These are phyloP conservation scores for Talaromyces sp. DNA, from an alignment of 2,329 filamentous ascomycete species.

Conservation along the genomic window DNA sequence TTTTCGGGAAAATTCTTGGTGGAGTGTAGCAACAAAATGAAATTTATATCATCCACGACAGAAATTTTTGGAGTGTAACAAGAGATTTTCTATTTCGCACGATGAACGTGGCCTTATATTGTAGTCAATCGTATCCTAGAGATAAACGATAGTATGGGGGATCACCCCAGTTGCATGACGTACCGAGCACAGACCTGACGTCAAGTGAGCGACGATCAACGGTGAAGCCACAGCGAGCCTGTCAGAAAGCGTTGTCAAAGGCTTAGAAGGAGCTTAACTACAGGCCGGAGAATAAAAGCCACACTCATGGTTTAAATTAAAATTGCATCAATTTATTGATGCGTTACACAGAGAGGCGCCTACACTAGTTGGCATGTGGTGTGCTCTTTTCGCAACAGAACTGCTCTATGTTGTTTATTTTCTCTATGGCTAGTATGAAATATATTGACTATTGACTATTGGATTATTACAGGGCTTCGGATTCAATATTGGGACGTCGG, in stretches of 20 bases:
- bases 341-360: no score
- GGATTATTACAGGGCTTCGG: no score
- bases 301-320: no score
- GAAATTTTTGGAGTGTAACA: background rate
- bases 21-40: background rate
- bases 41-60: background rate
- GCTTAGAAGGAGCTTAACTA: background rate
- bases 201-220: constrained; percentile 7
- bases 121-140: background rate
- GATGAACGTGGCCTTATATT: no score
- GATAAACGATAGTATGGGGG: background rate
- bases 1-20: background rate
- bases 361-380: no score
- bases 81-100: no score
- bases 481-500: no score
- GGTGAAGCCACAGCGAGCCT: constrained; percentile 1
- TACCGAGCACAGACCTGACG: constrained; percentile 8
- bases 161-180: constrained; percentile 1
- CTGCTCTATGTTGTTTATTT: no score
- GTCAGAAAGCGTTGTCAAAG: background rate
- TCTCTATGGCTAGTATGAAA: no score
- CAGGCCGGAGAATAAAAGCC: background rate
- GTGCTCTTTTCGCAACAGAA: no score
- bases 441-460: no score
- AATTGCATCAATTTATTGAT: no score